Evolutionary conservation across 2,329 filamentous ascomycete species (phyloP).

Genomic region (Clonostachys sp.): DNA sequence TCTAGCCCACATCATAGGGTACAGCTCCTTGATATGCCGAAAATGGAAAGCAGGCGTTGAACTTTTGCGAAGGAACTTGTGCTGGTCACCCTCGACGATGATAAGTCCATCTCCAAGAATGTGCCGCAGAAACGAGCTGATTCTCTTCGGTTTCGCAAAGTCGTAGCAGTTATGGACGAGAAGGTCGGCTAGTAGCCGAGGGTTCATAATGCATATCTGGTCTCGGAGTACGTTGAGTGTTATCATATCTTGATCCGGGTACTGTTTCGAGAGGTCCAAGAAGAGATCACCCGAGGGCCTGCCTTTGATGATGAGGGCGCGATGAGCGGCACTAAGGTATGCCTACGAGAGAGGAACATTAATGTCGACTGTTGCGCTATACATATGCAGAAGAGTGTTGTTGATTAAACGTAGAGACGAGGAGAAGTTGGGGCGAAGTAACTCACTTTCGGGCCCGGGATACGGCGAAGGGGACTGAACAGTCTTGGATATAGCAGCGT

Average conservation of each 20-base stretch:
- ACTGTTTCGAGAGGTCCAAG: conserved; percentile 13
- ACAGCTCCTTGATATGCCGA: conserved; percentile 65
- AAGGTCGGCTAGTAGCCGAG: conserved; percentile 13
- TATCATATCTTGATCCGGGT: conserved; percentile 13
- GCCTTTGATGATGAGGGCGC: conserved; percentile 9
- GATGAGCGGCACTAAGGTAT: conserved; percentile 10
- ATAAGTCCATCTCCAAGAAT: conserved; percentile 57
- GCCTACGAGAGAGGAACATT: not conserved
- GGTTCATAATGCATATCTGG: conserved; percentile 12
- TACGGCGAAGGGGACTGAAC: conserved; percentile 4
- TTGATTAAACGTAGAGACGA: not conserved
- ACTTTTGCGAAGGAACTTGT: conserved; percentile 65
- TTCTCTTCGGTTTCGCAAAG: conserved; percentile 43
- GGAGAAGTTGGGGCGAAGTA: not conserved
- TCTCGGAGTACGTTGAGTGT: conserved; percentile 8
- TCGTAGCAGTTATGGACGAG: conserved; percentile 38
- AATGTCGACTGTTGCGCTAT: not conserved
- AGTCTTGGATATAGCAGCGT: conserved; percentile 4
- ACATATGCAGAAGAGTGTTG: not conserved
- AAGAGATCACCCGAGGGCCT: conserved; percentile 14
- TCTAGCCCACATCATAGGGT: conserved; percentile 66
- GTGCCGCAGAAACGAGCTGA: conserved; percentile 41
- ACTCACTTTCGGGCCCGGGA: conserved; percentile 7
- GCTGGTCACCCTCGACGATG: conserved; percentile 63
- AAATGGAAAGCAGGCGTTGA: conserved; percentile 64